A percentile compares a stretch with the other conserved stretches of the same genome.
Evolutionary conservation across 2,329 filamentous ascomycete species (phyloP).

Genomic region (Aureobasidium sp.): DNA sequence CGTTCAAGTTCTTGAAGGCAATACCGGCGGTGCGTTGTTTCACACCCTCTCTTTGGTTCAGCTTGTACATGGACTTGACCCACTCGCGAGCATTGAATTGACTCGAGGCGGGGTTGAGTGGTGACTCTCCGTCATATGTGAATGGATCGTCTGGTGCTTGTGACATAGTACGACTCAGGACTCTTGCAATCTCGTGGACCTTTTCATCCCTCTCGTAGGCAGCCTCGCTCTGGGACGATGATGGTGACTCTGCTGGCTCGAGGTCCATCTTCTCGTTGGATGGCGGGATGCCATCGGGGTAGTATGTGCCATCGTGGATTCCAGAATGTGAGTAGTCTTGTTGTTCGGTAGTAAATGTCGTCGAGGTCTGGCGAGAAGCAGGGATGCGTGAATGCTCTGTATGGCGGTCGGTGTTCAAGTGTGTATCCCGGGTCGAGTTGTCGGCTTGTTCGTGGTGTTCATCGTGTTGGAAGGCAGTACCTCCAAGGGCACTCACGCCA

Average conservation of each 20-base stretch:
- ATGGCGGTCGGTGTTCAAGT: not conserved
- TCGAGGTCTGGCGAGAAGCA: slow-evolving; percentile 3
- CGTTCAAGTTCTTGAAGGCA: slow-evolving; percentile 38
- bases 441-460: slow-evolving; percentile 2
- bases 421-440: not conserved
- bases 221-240: slow-evolving; percentile 4
- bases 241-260: slow-evolving; percentile 5
- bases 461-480: slow-evolving; percentile 20
- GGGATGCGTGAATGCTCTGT: not conserved
- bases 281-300: slow-evolving; percentile 14
- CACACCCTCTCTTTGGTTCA: slow-evolving; percentile 34
- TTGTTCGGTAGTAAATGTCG: not conserved
- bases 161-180: slow-evolving; percentile 8
- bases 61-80: slow-evolving; percentile 42
- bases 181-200: not conserved
- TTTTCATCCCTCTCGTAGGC: slow-evolving; percentile 6
- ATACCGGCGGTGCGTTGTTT: slow-evolving; percentile 38
- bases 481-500: slow-evolving; percentile 27
- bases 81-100: slow-evolving; percentile 36
- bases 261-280: slow-evolving; percentile 9
- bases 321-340: not conserved
- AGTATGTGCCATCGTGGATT: slow-evolving; percentile 16
- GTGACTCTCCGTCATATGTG: slow-evolving; percentile 31
- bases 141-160: slow-evolving; percentile 26
- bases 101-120: slow-evolving; percentile 39